Evolutionary conservation across 140 eudicot genomes (phyloP).

Genomic region (Senecio squalidus): DNA sequence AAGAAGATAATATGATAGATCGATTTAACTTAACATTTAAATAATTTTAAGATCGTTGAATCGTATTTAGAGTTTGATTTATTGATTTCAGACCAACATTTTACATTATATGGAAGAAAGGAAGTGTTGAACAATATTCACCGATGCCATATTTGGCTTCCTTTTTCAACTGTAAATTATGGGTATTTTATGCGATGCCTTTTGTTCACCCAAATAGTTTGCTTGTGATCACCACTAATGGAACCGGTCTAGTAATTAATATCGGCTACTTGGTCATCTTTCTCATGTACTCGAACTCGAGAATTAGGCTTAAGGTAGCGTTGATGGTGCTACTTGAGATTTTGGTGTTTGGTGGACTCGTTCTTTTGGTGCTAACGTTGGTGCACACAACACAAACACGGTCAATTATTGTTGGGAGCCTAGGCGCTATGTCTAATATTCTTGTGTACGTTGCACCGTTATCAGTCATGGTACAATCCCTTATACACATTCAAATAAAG

Average conservation of each 20-base stretch:
- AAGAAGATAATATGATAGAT: neutral
- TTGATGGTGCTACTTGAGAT: slow-evolving; percentile 40
- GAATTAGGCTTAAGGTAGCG: slow-evolving; percentile 37
- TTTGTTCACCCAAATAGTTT: slow-evolving; percentile 67
- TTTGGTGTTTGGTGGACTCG: slow-evolving; percentile 33
- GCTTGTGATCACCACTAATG: slow-evolving; percentile 68
- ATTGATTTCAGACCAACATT: slow-evolving; percentile 63
- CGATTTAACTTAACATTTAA: neutral
- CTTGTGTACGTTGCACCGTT: slow-evolving; percentile 85
- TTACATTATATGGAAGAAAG: slow-evolving; percentile 51
- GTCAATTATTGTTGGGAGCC: slow-evolving; percentile 53
- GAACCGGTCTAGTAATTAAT: slow-evolving; percentile 64
- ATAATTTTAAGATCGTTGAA: neutral
- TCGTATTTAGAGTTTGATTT: neutral
- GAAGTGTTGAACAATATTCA: slow-evolving; percentile 72
- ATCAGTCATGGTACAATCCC: slow-evolving; percentile 52
- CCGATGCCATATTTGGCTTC: slow-evolving; percentile 74
- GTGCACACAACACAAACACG: slow-evolving; percentile 45
- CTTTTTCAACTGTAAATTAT: slow-evolving; percentile 65
- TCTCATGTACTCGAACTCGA: slow-evolving; percentile 31
- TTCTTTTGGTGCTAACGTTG: slow-evolving; percentile 39
- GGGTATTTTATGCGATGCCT: slow-evolving; percentile 89
- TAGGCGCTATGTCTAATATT: slow-evolving; percentile 45
- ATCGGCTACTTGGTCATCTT: slow-evolving; percentile 41
- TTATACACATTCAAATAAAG: neutral